Evolutionary conservation across 1,284 basidiomycete genomes (phyloP).

Genomic region (Melampsora allii-populina): DNA sequence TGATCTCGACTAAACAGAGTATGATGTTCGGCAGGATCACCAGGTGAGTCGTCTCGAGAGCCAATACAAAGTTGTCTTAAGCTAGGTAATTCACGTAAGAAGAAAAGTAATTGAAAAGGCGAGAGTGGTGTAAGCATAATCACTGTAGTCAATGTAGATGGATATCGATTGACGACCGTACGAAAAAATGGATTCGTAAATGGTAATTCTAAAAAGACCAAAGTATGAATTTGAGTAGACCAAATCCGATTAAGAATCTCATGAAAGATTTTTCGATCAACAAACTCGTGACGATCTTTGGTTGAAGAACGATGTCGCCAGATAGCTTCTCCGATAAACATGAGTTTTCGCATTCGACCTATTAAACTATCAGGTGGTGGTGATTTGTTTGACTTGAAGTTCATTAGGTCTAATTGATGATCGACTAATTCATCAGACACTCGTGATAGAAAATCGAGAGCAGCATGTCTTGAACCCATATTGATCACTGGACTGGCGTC

Average conservation of each 20-base stretch:
- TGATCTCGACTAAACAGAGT: conserved; percentile 43
- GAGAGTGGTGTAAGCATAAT: conserved; percentile 41
- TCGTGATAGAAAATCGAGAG: conserved; percentile 12
- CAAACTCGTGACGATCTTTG: conserved; percentile 14
- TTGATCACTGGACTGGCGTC: conserved; percentile 29
- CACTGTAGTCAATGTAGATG: conserved; percentile 9
- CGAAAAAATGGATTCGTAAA: conserved; percentile 26
- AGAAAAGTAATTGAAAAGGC: conserved; percentile 35
- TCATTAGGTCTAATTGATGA: conserved; percentile 20
- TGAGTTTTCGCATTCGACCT: conserved; percentile 26
- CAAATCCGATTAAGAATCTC: conserved; percentile 41
- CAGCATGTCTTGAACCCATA: conserved; percentile 18
- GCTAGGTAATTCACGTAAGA: conserved; percentile 22
- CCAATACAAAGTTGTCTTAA: conserved; percentile 38
- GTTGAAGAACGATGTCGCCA: conserved; percentile 26
- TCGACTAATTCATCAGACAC: conserved; percentile 22
- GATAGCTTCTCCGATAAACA: conserved; percentile 25
- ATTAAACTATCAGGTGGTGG: conserved; percentile 1
- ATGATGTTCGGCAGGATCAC: conserved; percentile 23
- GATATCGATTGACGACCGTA: conserved; percentile 34
- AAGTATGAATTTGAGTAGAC: conserved; percentile 19
- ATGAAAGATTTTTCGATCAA: conserved; percentile 20
- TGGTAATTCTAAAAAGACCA: conserved; percentile 40
- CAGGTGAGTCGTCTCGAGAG: conserved; percentile 26
- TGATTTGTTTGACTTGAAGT: conserved; percentile 5